Percentiles rank a stretch among this genome's conserved stretches.
phyloP scores from a whole-genome alignment of 2,329 filamentous ascomycete genomes.

The Penicillium sp. region DNA sequence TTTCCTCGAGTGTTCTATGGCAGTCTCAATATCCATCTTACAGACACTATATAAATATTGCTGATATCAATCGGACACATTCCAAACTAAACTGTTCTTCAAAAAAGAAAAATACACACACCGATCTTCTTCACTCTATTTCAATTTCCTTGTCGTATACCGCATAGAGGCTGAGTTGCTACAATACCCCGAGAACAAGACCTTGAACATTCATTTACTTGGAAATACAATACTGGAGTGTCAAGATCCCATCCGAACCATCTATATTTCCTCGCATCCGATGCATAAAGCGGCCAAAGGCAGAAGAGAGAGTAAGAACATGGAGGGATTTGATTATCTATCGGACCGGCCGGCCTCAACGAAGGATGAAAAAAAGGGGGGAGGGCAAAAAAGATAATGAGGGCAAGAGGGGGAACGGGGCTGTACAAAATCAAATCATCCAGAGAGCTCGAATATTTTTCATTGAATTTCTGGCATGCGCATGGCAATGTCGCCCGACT shows the following conservation, averaged over 20 bases:
- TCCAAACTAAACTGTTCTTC: background rate
- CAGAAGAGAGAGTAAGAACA: conserved; percentile 6
- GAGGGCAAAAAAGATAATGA: conserved; percentile 6
- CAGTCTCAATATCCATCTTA: background rate
- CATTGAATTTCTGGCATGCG: conserved; percentile 86
- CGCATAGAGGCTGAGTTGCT: background rate
- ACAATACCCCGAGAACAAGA: background rate
- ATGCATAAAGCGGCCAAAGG: conserved; percentile 1
- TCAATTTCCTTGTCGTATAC: background rate
- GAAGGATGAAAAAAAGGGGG: conserved; percentile 10
- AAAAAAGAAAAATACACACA: background rate
- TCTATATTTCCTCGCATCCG: conserved; percentile 8
- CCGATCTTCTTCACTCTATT: background rate
- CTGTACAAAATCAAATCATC: conserved; percentile 27
- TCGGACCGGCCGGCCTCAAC: conserved; percentile 31
- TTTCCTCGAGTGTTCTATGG: background rate
- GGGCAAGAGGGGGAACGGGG: conserved; percentile 3
- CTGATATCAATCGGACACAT: background rate
- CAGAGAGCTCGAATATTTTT: conserved; percentile 27
- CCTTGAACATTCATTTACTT: background rate
- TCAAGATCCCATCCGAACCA: background rate
- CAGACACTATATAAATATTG: background rate
- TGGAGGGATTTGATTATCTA: conserved; percentile 29
- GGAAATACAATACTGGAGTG: background rate
- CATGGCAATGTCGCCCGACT: conserved; percentile 94